Conservation (phyloP, 768 basidiomycete species). For the Pisolithus orientalis region DNA sequence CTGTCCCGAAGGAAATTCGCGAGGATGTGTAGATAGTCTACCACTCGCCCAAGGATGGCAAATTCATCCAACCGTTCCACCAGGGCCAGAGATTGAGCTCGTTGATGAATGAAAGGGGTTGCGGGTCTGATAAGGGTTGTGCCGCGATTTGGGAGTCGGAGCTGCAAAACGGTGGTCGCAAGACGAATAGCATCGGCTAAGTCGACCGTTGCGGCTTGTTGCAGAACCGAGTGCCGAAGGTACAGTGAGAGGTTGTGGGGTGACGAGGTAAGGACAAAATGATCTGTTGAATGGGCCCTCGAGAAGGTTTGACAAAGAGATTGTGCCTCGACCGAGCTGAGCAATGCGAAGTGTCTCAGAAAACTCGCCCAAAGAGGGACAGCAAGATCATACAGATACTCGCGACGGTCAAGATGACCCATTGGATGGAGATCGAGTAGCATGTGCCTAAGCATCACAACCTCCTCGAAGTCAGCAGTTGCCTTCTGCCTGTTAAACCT, state of each 20-base stretch:
- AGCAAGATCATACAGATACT: neutral
- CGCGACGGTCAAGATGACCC: neutral
- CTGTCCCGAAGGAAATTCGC: too few species aligned
- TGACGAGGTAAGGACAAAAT: neutral
- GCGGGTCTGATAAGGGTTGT: too few species aligned
- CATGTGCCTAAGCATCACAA: neutral
- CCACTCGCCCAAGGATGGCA: too few species aligned
- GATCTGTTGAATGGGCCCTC: neutral
- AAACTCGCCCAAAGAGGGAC: neutral
- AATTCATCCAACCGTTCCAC: too few species aligned
- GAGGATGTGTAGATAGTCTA: too few species aligned
- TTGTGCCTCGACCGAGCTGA: neutral
- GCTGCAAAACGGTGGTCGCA: neutral
- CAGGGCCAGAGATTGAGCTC: too few species aligned
- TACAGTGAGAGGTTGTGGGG: neutral
- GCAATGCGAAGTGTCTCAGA: neutral
- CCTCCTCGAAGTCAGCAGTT: neutral
- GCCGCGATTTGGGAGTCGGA: neutral
- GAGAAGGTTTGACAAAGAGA: neutral
- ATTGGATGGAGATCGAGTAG: neutral
- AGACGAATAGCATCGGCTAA: neutral
- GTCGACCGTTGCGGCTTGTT: neutral
- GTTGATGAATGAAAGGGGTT: too few species aligned
- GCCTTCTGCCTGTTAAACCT: neutral
- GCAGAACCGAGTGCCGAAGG: too few species aligned